Evolutionary conservation across 208 protist species (phyloP).

Genomic region (Crithidia sp.): DNA sequence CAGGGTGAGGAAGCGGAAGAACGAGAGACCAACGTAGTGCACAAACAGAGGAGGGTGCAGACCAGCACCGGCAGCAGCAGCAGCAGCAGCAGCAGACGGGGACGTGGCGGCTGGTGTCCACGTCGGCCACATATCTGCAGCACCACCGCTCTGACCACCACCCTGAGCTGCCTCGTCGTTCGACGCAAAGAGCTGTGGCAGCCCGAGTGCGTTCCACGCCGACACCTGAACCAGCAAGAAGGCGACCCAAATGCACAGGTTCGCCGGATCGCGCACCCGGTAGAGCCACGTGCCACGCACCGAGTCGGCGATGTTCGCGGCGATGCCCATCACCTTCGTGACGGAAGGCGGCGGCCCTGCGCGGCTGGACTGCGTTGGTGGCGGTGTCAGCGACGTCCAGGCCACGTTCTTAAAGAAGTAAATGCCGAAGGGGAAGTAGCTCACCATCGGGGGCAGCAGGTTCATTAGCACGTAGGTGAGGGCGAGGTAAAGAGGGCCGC

Average conservation of each 20-base stretch:
- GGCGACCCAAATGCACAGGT: slow-evolving; percentile 43
- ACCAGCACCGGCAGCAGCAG: not conserved
- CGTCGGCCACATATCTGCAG: slow-evolving; percentile 1
- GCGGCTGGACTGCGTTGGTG: slow-evolving; percentile 55
- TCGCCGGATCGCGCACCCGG: slow-evolving; percentile 62
- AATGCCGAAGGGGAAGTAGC: slow-evolving; percentile 44
- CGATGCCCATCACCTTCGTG: slow-evolving; percentile 34
- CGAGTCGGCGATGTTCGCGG: slow-evolving; percentile 51
- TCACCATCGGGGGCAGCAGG: slow-evolving; percentile 59
- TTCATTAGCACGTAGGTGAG: slow-evolving; percentile 33
- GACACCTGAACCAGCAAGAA: slow-evolving; percentile 56
- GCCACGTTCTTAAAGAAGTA: slow-evolving; percentile 77
- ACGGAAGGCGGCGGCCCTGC: slow-evolving; percentile 17
- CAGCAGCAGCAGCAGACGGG: not conserved
- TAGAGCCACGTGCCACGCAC: slow-evolving; percentile 65
- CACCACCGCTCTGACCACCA: not conserved
- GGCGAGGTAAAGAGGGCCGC: slow-evolving; percentile 42
- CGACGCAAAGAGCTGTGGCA: slow-evolving; percentile 40
- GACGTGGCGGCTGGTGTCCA: not conserved
- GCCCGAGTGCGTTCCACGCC: slow-evolving; percentile 57
- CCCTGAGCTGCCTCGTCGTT: not conserved
- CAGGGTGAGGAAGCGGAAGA: slow-evolving; percentile 25
- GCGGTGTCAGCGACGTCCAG: slow-evolving; percentile 48
- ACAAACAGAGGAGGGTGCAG: not conserved
- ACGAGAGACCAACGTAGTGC: slow-evolving; percentile 23